Conservation (phyloP, 306 rosid genomes). For the Urtica urens region DNA sequence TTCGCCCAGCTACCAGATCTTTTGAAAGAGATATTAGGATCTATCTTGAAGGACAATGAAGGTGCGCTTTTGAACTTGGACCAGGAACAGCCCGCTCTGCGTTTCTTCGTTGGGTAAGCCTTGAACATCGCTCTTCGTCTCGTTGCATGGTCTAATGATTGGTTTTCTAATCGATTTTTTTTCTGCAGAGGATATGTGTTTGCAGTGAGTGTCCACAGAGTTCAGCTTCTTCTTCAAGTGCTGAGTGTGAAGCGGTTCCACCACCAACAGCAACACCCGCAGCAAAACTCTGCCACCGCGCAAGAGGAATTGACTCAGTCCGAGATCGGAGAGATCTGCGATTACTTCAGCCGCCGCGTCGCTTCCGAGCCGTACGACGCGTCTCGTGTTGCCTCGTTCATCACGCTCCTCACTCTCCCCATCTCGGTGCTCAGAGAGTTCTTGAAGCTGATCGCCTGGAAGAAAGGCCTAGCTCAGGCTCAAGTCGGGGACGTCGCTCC, state of each 20-base stretch:
- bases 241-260: constrained; percentile 97
- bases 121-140: neutral
- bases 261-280: constrained; percentile 77
- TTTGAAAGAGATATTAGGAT: constrained; percentile 82
- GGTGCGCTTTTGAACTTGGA: constrained; percentile 93
- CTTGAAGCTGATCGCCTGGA: constrained; percentile 95
- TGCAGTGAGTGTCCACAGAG: constrained; percentile 98
- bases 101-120: constrained; percentile 91
- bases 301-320: constrained; percentile 80
- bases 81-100: constrained; percentile 97
- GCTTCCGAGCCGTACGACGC: constrained; percentile 99
- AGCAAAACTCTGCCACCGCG: constrained; percentile 58
- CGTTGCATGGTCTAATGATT: neutral
- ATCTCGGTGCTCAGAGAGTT: constrained; percentile 86
- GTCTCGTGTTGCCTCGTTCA: constrained; percentile 97
- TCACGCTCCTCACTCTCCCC: constrained; percentile 93
- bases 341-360: constrained; percentile 96
- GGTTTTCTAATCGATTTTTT: constrained; percentile 15
- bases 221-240: constrained; percentile 98
- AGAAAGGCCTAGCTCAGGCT: constrained; percentile 72
- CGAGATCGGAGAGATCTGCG: constrained; percentile 92
- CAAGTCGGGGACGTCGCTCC: constrained; percentile 84
- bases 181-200: constrained; percentile 91
- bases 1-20: constrained; percentile 96
- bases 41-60: constrained; percentile 96